phyloP scores from a whole-genome alignment of 768 basidiomycete genomes.

The Tricholoma furcatifolium region DNA sequence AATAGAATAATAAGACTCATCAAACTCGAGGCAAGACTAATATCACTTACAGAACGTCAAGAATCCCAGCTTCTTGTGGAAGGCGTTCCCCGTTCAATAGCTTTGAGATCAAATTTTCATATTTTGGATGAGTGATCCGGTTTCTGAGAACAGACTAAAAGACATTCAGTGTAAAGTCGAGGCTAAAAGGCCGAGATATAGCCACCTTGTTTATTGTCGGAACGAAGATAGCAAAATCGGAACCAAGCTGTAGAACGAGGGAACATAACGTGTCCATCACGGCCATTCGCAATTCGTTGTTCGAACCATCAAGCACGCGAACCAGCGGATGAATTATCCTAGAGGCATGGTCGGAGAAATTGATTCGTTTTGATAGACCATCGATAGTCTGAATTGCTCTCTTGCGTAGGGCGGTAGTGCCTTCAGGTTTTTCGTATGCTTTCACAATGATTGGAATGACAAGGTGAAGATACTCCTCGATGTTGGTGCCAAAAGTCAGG shows the following conservation, averaged over 20 bases:
- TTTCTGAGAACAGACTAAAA: conserved; percentile 71
- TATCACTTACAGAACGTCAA: conserved; percentile 60
- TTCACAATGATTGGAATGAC: conserved; percentile 93
- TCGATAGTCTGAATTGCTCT: conserved; percentile 91
- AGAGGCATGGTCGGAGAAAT: conserved; percentile 97
- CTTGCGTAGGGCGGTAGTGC: conserved; percentile 72
- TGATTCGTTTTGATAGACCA: conserved; percentile 85
- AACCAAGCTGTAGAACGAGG: conserved; percentile 88
- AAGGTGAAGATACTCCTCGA: conserved; percentile 97
- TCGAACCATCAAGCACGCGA: conserved; percentile 72
- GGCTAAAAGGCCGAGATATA: conserved; percentile 10
- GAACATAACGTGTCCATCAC: conserved; percentile 95
- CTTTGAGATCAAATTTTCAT: conserved; percentile 86
- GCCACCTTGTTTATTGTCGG: conserved; percentile 93
- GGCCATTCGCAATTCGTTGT: conserved; percentile 77
- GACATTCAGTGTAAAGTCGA: conserved; percentile 4
- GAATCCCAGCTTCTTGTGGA: conserved; percentile 76
- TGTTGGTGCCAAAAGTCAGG: conserved; percentile 91
- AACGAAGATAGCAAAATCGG: conserved; percentile 97
- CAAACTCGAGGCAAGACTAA: neutral
- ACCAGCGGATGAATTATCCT: conserved; percentile 95
- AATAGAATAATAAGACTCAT: conserved; percentile 4
- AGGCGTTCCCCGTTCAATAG: conserved; percentile 90
- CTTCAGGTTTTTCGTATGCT: conserved; percentile 83
- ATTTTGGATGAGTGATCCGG: conserved; percentile 75